Conservation (phyloP, 108 stramenopile species). For the Cyclostephanos invisitatus region DNA sequence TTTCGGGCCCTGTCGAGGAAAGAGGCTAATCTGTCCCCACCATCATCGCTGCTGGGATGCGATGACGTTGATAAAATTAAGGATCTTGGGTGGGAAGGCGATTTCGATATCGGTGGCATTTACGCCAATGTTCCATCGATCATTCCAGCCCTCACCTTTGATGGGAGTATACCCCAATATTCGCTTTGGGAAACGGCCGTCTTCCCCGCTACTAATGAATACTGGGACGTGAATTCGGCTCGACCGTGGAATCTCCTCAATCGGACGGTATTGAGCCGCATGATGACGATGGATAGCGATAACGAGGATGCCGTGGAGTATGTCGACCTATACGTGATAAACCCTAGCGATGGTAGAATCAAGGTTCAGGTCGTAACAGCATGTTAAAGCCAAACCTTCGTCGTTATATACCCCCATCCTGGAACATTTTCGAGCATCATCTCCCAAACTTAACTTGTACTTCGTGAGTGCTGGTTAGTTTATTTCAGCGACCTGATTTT, state of each 20-base stretch:
- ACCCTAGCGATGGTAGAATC: not conserved
- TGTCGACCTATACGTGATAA: conserved; percentile 19
- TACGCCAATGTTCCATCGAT: not conserved
- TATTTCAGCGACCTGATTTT: too few species aligned
- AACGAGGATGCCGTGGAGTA: conserved; percentile 11
- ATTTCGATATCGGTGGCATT: too few species aligned
- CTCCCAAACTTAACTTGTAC: too few species aligned
- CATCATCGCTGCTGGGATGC: conserved; percentile 8
- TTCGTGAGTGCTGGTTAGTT: too few species aligned
- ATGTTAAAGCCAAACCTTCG: too few species aligned
- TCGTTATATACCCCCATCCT: too few species aligned
- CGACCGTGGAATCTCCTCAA: conserved; percentile 1
- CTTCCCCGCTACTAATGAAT: conserved; percentile 6
- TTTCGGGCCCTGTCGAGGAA: conserved; percentile 19
- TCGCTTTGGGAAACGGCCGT: conserved; percentile 22
- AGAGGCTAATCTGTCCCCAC: not conserved
- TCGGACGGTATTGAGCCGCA: conserved; percentile 17
- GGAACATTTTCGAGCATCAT: too few species aligned
- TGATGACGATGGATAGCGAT: not conserved
- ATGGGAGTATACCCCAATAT: conserved; percentile 6
- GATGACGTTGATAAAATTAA: conserved; percentile 14
- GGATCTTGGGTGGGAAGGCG: not conserved
- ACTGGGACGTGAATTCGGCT: not conserved
- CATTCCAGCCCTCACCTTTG: conserved; percentile 6
- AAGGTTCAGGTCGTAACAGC: conserved; percentile 9